phyloP scores from a whole-genome alignment of 139 green algal species.

The Coelastrella sp. region DNA sequence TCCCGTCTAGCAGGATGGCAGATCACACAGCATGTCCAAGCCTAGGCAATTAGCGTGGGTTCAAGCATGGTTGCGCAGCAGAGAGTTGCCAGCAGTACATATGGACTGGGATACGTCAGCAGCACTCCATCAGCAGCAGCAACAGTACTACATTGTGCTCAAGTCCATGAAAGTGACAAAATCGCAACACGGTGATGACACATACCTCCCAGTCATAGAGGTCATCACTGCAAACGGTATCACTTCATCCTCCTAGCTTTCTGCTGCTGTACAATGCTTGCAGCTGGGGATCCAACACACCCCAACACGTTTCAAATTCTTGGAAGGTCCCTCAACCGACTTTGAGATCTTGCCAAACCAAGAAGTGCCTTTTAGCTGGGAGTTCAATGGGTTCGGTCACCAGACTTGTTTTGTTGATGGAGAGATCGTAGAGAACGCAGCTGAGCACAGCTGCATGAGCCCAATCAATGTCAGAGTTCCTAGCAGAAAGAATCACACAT shows the following conservation, averaged over 20 bases:
- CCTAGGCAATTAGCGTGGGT: too few relatives aligned
- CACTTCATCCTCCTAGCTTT: too few relatives aligned
- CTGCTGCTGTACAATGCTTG: too few relatives aligned
- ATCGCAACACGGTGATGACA: too few relatives aligned
- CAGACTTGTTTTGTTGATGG: slow-evolving; percentile 39
- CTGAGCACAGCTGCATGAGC: slow-evolving; percentile 15
- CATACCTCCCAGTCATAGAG: too few relatives aligned
- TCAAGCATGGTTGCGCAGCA: too few relatives aligned
- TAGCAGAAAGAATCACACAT: slow-evolving; percentile 41
- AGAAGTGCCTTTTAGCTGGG: slow-evolving; percentile 38
- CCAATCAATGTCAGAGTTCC: slow-evolving; percentile 13
- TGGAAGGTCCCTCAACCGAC: not conserved
- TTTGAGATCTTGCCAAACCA: not conserved
- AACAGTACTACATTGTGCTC: too few relatives aligned
- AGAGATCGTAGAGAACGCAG: not conserved
- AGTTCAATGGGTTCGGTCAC: slow-evolving; percentile 48
- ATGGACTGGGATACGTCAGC: not conserved
- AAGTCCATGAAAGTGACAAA: too few relatives aligned
- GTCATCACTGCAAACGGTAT: too few relatives aligned
- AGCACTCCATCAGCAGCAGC: not conserved
- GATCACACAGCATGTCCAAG: too few relatives aligned
- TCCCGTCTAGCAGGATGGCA: too few relatives aligned
- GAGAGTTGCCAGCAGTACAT: too few relatives aligned
- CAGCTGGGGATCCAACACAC: slow-evolving; percentile 41
- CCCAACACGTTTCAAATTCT: not conserved